These are phyloP conservation scores for Dovyalis caffra DNA, from an alignment of 345 rosid genomes.

Conservation along the genomic window DNA sequence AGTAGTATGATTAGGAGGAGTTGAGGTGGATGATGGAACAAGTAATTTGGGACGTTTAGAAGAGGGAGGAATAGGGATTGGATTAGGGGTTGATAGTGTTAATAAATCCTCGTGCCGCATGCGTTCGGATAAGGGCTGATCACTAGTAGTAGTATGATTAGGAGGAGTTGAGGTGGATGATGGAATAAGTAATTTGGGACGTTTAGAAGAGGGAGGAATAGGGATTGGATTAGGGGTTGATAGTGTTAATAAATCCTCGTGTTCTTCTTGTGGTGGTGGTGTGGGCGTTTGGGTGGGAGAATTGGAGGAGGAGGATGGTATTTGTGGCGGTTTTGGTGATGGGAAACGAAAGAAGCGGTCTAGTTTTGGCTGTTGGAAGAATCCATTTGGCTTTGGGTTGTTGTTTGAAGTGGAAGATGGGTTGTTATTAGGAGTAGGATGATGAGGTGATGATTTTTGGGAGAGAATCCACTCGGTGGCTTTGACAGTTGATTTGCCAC, in stretches of 20 bases:
- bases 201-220: constrained; percentile 30
- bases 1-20: not conserved
- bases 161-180: constrained; percentile 16
- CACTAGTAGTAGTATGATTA: too few relatives aligned
- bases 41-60: constrained; percentile 38
- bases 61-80: constrained; percentile 2
- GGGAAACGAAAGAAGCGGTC: constrained; percentile 49
- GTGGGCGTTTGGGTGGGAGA: constrained; percentile 12
- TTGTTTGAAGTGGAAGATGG: too few relatives aligned
- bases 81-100: not conserved
- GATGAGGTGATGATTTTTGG: constrained; percentile 29
- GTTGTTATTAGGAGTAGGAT: not conserved
- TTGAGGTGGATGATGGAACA: constrained; percentile 17
- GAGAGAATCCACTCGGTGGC: constrained; percentile 73
- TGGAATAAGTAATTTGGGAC: constrained; percentile 22
- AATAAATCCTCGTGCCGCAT: too few relatives aligned
- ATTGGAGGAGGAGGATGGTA: constrained; percentile 18
- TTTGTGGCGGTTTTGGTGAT: constrained; percentile 17
- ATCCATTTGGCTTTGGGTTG: too few relatives aligned
- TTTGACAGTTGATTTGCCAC: constrained; percentile 52
- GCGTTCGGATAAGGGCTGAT: constrained; percentile 60
- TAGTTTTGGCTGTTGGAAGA: constrained; percentile 46
- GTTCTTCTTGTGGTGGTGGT: constrained; percentile 25
- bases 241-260: too few relatives aligned
- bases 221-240: not conserved